Conservation (phyloP, 768 basidiomycete species). For the Termitomyces bulborhizus region DNA sequence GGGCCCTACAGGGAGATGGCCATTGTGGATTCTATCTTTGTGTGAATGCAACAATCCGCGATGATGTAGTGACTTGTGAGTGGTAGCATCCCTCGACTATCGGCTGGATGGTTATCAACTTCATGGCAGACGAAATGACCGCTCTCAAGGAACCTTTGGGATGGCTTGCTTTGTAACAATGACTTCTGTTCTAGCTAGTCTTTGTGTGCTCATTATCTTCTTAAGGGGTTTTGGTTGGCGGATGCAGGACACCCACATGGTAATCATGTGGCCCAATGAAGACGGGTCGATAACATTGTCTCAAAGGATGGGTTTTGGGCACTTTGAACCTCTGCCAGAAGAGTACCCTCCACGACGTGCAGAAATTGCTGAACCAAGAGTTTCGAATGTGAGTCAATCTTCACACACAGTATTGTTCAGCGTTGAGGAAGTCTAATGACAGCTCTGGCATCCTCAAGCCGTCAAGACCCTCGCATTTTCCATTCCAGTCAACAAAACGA, state of each 20-base stretch:
- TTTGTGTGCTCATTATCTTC: conserved; percentile 5
- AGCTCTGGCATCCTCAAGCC: conserved; percentile 24
- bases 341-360: conserved; percentile 41
- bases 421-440: background rate
- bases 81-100: background rate
- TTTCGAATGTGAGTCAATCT: conserved; percentile 23
- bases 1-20: conserved; percentile 35
- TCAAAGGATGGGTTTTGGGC: conserved; percentile 44
- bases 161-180: conserved; percentile 48
- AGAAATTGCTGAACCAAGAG: conserved; percentile 26
- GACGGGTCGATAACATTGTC: conserved; percentile 54
- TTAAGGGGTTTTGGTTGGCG: conserved; percentile 42
- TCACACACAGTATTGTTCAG: background rate
- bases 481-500: conserved; percentile 32
- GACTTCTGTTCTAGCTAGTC: background rate
- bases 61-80: conserved; percentile 40
- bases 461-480: conserved; percentile 35
- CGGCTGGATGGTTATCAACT: background rate
- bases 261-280: conserved; percentile 44
- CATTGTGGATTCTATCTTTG: conserved; percentile 39
- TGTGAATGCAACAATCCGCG: conserved; percentile 39
- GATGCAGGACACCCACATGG: conserved; percentile 49
- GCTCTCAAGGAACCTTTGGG: conserved; percentile 32
- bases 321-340: conserved; percentile 40
- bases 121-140: conserved; percentile 37